phyloP scores from a whole-genome alignment of 2,329 filamentous ascomycete genomes.

The Xylaria digitata region DNA sequence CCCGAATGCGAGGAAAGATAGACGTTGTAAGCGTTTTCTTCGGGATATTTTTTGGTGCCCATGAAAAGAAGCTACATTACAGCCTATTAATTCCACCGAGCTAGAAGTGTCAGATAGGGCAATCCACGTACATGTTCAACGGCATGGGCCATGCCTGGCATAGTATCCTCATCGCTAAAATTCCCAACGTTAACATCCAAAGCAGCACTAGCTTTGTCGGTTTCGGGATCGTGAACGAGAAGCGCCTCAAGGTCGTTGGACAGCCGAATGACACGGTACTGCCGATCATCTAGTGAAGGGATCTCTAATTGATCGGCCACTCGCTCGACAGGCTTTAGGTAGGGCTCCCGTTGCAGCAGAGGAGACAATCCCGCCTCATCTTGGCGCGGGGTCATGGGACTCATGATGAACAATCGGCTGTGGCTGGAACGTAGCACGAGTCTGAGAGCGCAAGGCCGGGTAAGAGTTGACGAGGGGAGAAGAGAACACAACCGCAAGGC shows the following conservation, averaged over 20 bases:
- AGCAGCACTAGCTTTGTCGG: slow-evolving; percentile 95
- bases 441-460: slow-evolving; percentile 26
- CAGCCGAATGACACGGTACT: slow-evolving; percentile 87
- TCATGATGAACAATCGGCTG: slow-evolving; percentile 40
- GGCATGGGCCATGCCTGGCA: slow-evolving; percentile 95
- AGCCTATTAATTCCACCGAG: slow-evolving; percentile 29
- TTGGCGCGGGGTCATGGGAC: slow-evolving; percentile 42
- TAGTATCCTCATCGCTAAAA: slow-evolving; percentile 89
- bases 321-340: slow-evolving; percentile 51
- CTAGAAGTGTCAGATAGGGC: not conserved
- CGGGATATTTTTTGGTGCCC: slow-evolving; percentile 97
- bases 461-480: slow-evolving; percentile 11
- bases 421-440: slow-evolving; percentile 25
- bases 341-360: slow-evolving; percentile 48
- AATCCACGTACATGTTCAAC: slow-evolving; percentile 79
- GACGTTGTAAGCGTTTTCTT: slow-evolving; percentile 94
- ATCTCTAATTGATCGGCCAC: slow-evolving; percentile 50
- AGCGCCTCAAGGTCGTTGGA: slow-evolving; percentile 90
- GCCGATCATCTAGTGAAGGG: slow-evolving; percentile 74
- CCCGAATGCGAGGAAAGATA: slow-evolving; percentile 92
- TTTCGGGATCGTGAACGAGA: slow-evolving; percentile 91
- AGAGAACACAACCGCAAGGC: slow-evolving; percentile 23
- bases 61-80: slow-evolving; percentile 81
- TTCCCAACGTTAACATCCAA: slow-evolving; percentile 96
- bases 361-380: slow-evolving; percentile 42